Evolutionary conservation across 768 basidiomycete genomes (phyloP).

Genomic region (Pleurotus djamor): DNA sequence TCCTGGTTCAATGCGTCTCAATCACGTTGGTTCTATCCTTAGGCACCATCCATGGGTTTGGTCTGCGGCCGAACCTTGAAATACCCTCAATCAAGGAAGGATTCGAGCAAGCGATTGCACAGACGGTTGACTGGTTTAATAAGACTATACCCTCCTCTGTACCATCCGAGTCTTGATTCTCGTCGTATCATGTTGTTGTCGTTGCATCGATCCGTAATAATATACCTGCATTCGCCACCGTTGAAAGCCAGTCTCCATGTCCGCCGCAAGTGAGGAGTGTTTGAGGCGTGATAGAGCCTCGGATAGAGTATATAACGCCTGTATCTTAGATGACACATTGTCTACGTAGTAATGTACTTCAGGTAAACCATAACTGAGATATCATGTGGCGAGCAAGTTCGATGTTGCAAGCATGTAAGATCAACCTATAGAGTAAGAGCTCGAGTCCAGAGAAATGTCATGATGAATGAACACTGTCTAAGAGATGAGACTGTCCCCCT

Average conservation of each 20-base stretch:
- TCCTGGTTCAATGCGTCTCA: neutral
- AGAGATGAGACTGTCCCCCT: conserved; percentile 60
- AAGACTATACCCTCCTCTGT: conserved; percentile 29
- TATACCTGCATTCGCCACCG: too few species aligned
- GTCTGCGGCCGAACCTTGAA: conserved; percentile 36
- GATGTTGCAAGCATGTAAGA: neutral
- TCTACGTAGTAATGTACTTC: too few species aligned
- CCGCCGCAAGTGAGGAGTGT: too few species aligned
- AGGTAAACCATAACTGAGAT: neutral
- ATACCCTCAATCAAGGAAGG: conserved; percentile 36
- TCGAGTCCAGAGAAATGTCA: neutral
- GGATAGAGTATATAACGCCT: too few species aligned
- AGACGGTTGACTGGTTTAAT: conserved; percentile 43
- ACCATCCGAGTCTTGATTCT: neutral
- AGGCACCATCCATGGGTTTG: conserved; percentile 48
- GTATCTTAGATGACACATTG: too few species aligned
- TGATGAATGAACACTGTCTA: conserved; percentile 13
- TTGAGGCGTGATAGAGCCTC: too few species aligned
- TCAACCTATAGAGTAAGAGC: neutral
- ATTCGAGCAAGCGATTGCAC: conserved; percentile 37
- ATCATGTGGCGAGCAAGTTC: neutral
- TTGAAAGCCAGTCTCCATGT: too few species aligned
- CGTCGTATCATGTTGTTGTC: too few species aligned
- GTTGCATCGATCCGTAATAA: too few species aligned
- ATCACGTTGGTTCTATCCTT: neutral